These are phyloP conservation scores for Porcisia deanei DNA, from an alignment of 208 protist species.

Conservation along the genomic window DNA sequence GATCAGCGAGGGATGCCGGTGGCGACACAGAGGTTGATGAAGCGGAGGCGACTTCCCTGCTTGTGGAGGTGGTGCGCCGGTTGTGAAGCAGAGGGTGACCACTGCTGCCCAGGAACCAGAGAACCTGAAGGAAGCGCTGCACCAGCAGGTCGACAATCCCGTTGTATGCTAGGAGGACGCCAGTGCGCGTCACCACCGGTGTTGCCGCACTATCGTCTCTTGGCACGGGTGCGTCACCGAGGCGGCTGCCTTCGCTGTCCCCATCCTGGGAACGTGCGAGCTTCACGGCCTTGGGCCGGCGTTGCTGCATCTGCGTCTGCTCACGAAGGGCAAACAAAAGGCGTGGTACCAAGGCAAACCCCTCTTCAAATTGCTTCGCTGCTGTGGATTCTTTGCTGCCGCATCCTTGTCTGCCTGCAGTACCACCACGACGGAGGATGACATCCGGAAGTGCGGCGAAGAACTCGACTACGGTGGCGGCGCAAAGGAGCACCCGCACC, in stretches of 20 bases:
- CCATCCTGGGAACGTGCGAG: conserved; percentile 4
- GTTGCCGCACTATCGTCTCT: neutral
- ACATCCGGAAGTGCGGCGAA: conserved; percentile 29
- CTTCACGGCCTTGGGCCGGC: neutral
- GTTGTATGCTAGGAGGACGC: conserved; percentile 33
- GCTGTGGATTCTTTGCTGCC: neutral
- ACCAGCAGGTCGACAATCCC: conserved; percentile 46
- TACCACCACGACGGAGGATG: conserved; percentile 14
- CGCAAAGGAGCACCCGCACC: conserved; percentile 26
- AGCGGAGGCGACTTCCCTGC: neutral
- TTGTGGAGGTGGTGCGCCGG: neutral
- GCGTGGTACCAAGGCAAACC: conserved; percentile 30
- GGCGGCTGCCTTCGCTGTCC: neutral
- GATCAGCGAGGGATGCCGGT: neutral
- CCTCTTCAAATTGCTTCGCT: conserved; percentile 27
- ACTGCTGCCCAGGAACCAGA: conserved; percentile 57
- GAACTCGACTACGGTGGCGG: conserved; percentile 20
- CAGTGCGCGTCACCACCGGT: conserved; percentile 8
- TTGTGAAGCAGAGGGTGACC: conserved; percentile 27
- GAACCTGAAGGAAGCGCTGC: conserved; percentile 37
- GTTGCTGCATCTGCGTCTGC: conserved; percentile 5
- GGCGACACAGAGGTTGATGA: neutral
- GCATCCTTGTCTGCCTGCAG: neutral
- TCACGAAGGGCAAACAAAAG: conserved; percentile 41
- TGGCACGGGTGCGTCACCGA: neutral